These are phyloP conservation scores for Caryopteris hybrid DNA, from an alignment of 305 asterid genomes.

Conservation along the genomic window DNA sequence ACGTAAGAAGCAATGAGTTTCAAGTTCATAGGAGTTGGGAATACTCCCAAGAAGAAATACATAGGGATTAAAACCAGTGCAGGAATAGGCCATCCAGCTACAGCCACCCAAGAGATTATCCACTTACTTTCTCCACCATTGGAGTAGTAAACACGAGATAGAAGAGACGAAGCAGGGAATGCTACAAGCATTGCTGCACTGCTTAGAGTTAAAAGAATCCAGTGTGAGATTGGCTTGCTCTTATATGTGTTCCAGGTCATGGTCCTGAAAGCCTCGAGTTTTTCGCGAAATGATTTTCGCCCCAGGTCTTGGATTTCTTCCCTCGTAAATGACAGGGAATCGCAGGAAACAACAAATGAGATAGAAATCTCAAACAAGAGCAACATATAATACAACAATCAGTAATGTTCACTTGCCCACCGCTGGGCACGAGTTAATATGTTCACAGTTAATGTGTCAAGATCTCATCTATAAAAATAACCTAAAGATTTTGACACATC, in stretches of 20 bases:
- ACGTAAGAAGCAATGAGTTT: conserved; percentile 52
- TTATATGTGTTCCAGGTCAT: conserved; percentile 32
- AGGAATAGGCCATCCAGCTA: conserved; percentile 88
- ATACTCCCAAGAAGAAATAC: conserved; percentile 41
- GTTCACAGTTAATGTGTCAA: no score
- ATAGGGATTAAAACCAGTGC: conserved; percentile 54
- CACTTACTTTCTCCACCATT: conserved; percentile 87
- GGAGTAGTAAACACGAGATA: conserved; percentile 73
- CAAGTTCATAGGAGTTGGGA: conserved; percentile 59
- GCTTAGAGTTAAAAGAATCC: conserved; percentile 70
- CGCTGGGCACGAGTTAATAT: no score
- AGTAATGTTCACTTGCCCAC: no score
- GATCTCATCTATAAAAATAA: no score
- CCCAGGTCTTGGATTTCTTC: conserved; percentile 43
- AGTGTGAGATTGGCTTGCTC: conserved; percentile 67
- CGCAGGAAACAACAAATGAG: neutral
- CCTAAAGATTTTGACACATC: no score
- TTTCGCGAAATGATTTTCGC: conserved; percentile 33
- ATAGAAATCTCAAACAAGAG: neutral
- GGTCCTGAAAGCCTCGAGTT: conserved; percentile 23
- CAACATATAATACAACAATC: no score
- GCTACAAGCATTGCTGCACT: conserved; percentile 67
- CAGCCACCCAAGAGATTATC: conserved; percentile 89
- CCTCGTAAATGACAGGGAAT: conserved; percentile 11
- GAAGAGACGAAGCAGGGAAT: conserved; percentile 81